These are phyloP conservation scores for Neonothopanus nambi DNA, from an alignment of 1,284 basidiomycete species.

Conservation along the genomic window DNA sequence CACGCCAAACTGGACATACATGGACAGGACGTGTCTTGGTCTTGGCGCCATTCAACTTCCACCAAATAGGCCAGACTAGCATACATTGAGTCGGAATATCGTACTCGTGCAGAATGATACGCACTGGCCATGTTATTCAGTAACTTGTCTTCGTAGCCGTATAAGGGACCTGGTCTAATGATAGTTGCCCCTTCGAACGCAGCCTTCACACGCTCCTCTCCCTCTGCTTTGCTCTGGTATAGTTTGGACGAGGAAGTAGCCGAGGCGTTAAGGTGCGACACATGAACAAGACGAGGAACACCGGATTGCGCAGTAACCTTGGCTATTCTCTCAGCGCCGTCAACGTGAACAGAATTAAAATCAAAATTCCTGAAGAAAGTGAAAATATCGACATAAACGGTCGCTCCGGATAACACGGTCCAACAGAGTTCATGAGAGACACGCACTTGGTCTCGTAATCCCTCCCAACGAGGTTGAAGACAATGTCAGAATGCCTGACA, in stretches of 20 bases:
- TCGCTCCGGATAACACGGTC: background rate
- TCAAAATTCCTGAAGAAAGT: slow-evolving; percentile 72
- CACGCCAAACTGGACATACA: slow-evolving; percentile 47
- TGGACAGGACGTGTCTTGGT: slow-evolving; percentile 92
- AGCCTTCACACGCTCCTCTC: slow-evolving; percentile 85
- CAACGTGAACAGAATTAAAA: slow-evolving; percentile 76
- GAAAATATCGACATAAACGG: background rate
- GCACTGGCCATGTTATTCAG: slow-evolving; percentile 90
- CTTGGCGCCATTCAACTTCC: slow-evolving; percentile 88
- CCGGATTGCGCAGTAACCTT: slow-evolving; percentile 76
- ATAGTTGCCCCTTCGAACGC: slow-evolving; percentile 91
- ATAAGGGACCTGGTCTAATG: slow-evolving; percentile 85
- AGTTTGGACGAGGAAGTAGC: slow-evolving; percentile 79
- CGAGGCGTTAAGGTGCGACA: slow-evolving; percentile 94
- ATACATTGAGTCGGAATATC: slow-evolving; percentile 22
- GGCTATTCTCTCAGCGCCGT: slow-evolving; percentile 83
- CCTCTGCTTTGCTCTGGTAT: slow-evolving; percentile 89
- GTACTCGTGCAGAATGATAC: slow-evolving; percentile 30
- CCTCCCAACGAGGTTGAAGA: slow-evolving; percentile 91
- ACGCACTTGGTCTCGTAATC: slow-evolving; percentile 90
- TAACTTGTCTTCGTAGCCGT: slow-evolving; percentile 93
- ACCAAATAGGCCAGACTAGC: slow-evolving; percentile 90
- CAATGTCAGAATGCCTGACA: slow-evolving; percentile 93
- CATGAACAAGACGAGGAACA: slow-evolving; percentile 88
- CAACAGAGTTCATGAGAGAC: background rate